Evolutionary conservation across 495 filamentous ascomycete genomes (phyloP), one percentile per base, ranked within the genome.

Genomic region (Penicillium cosmopolitanum): DNA sequence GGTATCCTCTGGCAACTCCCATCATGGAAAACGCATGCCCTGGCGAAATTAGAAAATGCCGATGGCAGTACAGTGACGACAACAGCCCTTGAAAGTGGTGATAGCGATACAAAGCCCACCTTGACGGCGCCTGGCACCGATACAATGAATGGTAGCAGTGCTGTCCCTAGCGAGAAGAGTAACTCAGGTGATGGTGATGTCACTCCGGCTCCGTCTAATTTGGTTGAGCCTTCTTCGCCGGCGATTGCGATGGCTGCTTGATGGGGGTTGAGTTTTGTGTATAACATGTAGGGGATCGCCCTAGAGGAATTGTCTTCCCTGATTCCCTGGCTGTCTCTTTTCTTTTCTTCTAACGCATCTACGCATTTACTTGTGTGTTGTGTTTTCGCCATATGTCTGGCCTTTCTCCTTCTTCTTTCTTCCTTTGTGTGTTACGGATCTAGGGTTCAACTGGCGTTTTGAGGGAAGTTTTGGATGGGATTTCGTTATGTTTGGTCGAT

Each of bases 1-100:
- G 96, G 96, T 33, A 82, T 92, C 13, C 70, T 82, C 33, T 98
- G 95, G 95, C 83, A 89, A 57, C 78, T 96, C 50, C 85, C 88
- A 15, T 86, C 88, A 53, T 98, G 95, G 95, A 87, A 85, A 42
- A 86, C 90, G 8, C 90, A 89, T 18, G 86, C 83, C 66, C 54
- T 80, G 0, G 72, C 69, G 50, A 78, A 68, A 34, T 42, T 77
- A 10, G 72, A 71, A 38, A 43, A 53, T 15, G 59, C 64, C 31
- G 82, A 81, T 36, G 74, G 72, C 40, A 83, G 72, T 40, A 83
- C 74, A 69, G 42, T 44, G 0, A 75, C 59, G 23, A 23, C 23
- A 4, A 23, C 23, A 23, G 66, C 61, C 12, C 61, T 71, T 11
- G 76, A 71, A 63, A 86, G 82, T 18, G 86, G 80, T 23, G 87